These are phyloP conservation scores for Starmerella cellae DNA, from an alignment of 805 yeast species.

Conservation along the genomic window DNA sequence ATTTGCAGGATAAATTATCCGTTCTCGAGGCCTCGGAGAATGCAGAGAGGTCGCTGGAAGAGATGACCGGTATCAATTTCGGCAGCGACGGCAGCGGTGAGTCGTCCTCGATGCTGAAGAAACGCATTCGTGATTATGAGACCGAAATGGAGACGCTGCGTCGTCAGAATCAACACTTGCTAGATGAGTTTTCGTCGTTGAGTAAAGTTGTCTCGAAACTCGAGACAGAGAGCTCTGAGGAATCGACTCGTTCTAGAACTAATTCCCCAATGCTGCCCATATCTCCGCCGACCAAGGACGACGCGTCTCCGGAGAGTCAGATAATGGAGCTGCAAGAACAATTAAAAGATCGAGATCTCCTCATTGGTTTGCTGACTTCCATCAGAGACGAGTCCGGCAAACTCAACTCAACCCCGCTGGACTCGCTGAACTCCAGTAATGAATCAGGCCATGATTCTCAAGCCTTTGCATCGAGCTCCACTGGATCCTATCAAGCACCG, in stretches of 20 bases:
- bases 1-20: conserved; percentile 20
- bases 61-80: conserved; percentile 13
- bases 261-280: not conserved
- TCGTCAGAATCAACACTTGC: conserved; percentile 8
- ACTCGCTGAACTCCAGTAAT: not conserved
- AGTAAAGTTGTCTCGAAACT: conserved; percentile 11
- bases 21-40: conserved; percentile 10
- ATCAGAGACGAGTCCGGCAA: not conserved
- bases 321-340: conserved; percentile 46
- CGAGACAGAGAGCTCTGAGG: conserved; percentile 1
- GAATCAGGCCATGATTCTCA: not conserved
- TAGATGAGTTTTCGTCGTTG: conserved; percentile 15
- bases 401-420: not conserved
- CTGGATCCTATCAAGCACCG: not conserved
- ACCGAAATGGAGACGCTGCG: not conserved
- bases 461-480: not conserved
- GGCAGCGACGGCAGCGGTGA: not conserved
- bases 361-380: not conserved
- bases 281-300: not conserved
- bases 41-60: conserved; percentile 20
- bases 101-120: not conserved
- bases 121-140: too few relatives aligned
- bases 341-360: conserved; percentile 10
- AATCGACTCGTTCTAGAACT: not conserved
- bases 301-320: conserved; percentile 41